Conservation (phyloP, 352 stramenopile genomes). For the Lagenidium sp. region DNA sequence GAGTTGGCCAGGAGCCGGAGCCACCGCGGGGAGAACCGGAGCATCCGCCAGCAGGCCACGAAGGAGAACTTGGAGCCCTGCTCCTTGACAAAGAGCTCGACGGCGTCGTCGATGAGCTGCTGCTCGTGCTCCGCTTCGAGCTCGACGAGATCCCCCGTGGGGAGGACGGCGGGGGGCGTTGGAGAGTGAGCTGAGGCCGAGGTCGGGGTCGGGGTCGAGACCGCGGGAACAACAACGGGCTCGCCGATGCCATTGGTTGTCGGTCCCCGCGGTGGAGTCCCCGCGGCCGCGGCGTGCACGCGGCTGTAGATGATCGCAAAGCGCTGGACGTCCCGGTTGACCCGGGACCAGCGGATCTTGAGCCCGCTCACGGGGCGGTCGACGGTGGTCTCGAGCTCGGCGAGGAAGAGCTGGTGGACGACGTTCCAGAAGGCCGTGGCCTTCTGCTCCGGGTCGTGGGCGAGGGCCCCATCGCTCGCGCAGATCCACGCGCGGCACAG, state of each 20-base stretch:
- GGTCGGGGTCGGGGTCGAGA: too few species aligned
- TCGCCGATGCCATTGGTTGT: too few species aligned
- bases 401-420: constrained; percentile 58
- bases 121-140: constrained; percentile 22
- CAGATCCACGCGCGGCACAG: constrained; percentile 64
- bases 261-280: too few species aligned
- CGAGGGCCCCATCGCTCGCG: constrained; percentile 33
- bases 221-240: too few species aligned
- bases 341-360: constrained; percentile 76
- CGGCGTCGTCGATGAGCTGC: constrained; percentile 45
- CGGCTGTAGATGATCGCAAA: constrained; percentile 43
- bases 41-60: constrained; percentile 54
- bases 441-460: constrained; percentile 30
- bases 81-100: constrained; percentile 33
- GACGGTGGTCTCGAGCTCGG: constrained; percentile 42
- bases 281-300: constrained; percentile 20
- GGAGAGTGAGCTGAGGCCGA: too few species aligned
- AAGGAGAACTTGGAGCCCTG: constrained; percentile 58
- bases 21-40: constrained; percentile 60
- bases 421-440: constrained; percentile 55
- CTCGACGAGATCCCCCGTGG: constrained; percentile 5
- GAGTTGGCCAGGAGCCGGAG: constrained; percentile 46
- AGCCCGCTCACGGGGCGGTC: constrained; percentile 61
- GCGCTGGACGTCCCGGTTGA: constrained; percentile 72
- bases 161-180: neutral